Evolutionary conservation across 805 yeast species (phyloP), one percentile per base, ranked within the genome.

Genomic region (Ogataea salicorniae): DNA sequence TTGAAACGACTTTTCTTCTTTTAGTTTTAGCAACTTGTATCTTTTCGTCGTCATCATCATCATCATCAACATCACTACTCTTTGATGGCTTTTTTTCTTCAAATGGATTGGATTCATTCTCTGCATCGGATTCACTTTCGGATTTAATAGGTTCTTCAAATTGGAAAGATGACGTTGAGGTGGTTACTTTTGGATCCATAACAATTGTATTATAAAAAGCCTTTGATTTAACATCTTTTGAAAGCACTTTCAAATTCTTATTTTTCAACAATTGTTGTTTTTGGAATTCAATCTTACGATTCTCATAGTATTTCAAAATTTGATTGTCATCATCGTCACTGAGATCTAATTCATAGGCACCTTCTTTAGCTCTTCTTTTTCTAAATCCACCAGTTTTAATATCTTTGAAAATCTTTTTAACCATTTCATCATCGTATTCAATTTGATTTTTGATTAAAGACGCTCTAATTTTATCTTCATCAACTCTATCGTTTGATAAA

Each of bases 301-400:
- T 57, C 39, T 62, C 56, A 43, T 64, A 63, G 40, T 63, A 62
- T 46, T 72, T 75, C 39, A 66, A 61, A 40, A 73, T 67, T 39
- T 76, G 70, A 45, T 78, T 84, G 58, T 84, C 90, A 49, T 84
- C 94, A 53, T 83, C 92, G 51, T 83, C 90, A 60, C 87, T 83
- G 39, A 84, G 66, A 54, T 84, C 91, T 17, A 84, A 67, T 46
- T 79, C 84, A 44, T 75, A 71, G 3, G 78, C 76, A 39, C 73
- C 77, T 4, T 71, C 73, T 29, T 75, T 70, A 2, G 79, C 81
- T 46, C 80, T 67, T 54, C 77, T 68, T 46, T 77, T 84, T 16
- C 84, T 73, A 56, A 87, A 78, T 20, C 80, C 80, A 54, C 90
- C 94, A 46, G 81, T 82, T 55, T 84, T 82, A 46, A 87, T 69